Conservation (phyloP, 78 protist genomes). For the Dictyostelium brefeldianum region DNA sequence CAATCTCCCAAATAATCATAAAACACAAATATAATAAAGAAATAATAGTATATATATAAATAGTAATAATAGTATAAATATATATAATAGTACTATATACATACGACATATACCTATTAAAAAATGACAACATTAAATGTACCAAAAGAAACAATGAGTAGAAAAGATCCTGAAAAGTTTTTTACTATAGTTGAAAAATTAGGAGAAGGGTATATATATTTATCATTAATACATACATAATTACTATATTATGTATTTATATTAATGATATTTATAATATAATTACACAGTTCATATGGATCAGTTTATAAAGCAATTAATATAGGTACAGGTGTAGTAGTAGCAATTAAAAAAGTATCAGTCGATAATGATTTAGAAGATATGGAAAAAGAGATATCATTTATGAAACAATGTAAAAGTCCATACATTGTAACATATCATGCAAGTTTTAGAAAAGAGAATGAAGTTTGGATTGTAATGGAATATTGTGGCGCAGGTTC, state of each 20-base stretch:
- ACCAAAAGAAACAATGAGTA: slow-evolving; percentile 72
- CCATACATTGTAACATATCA: slow-evolving; percentile 76
- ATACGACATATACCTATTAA: too few species aligned
- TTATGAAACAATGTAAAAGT: slow-evolving; percentile 82
- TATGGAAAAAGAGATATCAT: slow-evolving; percentile 84
- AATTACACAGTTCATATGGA: slow-evolving; percentile 84
- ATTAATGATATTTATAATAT: not conserved
- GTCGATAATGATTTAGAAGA: slow-evolving; percentile 85
- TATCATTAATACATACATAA: too few species aligned
- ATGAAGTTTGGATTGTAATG: slow-evolving; percentile 92
- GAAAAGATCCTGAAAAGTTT: slow-evolving; percentile 64
- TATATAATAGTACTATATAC: not conserved
- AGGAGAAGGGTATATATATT: slow-evolving; percentile 70
- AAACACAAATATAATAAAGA: not conserved
- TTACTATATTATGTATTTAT: not conserved
- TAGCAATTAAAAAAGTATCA: slow-evolving; percentile 84
- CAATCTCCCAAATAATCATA: not conserved
- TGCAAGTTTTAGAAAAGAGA: slow-evolving; percentile 82
- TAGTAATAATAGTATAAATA: not conserved
- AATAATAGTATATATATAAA: not conserved
- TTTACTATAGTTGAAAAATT: slow-evolving; percentile 73
- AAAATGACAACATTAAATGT: slow-evolving; percentile 22
- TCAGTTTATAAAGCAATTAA: slow-evolving; percentile 82
- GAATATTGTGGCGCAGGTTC: slow-evolving; percentile 96
- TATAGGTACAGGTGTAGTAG: slow-evolving; percentile 43